These are phyloP conservation scores for Dothideomycetes sp. DNA, from an alignment of 2,329 filamentous ascomycete species.

Conservation along the genomic window DNA sequence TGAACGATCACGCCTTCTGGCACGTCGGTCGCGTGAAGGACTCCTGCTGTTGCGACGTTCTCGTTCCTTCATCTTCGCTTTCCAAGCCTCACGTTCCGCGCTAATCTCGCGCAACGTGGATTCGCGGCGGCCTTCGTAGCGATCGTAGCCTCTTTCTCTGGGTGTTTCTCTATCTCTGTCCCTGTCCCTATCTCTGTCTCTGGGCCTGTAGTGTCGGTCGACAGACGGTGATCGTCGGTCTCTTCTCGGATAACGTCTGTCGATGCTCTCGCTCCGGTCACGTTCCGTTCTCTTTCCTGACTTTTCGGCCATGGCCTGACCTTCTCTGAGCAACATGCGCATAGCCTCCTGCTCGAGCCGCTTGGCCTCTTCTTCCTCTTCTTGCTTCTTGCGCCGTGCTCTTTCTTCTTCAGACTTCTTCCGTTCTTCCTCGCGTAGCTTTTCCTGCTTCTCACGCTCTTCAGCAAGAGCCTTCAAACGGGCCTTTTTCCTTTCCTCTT, in stretches of 20 bases:
- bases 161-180: conserved; percentile 8
- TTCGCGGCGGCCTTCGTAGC: conserved; percentile 15
- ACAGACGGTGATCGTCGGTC: conserved; percentile 1
- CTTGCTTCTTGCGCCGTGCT: conserved; percentile 31
- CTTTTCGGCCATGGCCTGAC: conserved; percentile 45
- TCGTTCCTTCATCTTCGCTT: conserved; percentile 20
- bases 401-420: conserved; percentile 40
- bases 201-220: conserved; percentile 14
- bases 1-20: conserved; percentile 18
- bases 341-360: conserved; percentile 47
- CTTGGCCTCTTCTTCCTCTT: conserved; percentile 40
- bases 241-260: conserved; percentile 12
- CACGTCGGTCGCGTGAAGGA: conserved; percentile 14
- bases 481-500: conserved; percentile 46
- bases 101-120: conserved; percentile 24
- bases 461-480: conserved; percentile 43
- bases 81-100: conserved; percentile 26
- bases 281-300: conserved; percentile 37
- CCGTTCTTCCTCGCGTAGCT: conserved; percentile 43
- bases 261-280: conserved; percentile 24
- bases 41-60: conserved; percentile 9
- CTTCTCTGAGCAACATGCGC: conserved; percentile 45
- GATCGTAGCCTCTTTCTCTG: conserved; percentile 1
- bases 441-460: conserved; percentile 35
- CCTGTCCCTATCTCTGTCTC: conserved; percentile 11